phyloP scores from a whole-genome alignment of 768 basidiomycete species.

The Symmetrospora coprosmae region DNA sequence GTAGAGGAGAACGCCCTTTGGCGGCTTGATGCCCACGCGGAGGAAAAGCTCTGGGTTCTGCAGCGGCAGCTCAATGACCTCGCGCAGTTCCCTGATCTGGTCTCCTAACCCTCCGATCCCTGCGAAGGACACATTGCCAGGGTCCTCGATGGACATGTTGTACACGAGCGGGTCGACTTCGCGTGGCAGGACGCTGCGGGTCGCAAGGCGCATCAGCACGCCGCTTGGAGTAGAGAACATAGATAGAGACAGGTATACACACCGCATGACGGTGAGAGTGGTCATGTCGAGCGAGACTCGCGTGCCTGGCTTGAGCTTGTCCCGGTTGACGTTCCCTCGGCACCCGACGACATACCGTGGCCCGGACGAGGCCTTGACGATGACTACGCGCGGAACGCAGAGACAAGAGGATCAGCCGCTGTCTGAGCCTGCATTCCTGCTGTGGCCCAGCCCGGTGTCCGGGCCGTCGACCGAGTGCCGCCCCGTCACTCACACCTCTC shows the following conservation, averaged over 20 bases:
- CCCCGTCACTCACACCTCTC: slow-evolving; percentile 85
- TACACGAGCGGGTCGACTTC: slow-evolving; percentile 97
- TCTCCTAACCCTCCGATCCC: slow-evolving; percentile 92
- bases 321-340: slow-evolving; percentile 75
- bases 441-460: background rate
- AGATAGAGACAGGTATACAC: background rate
- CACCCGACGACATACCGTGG: slow-evolving; percentile 98
- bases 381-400: slow-evolving; percentile 44
- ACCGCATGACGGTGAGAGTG: slow-evolving; percentile 91
- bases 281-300: slow-evolving; percentile 99
- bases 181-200: slow-evolving; percentile 58
- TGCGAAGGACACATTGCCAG: slow-evolving; percentile 85
- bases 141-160: slow-evolving; percentile 98
- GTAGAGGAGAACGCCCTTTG: slow-evolving; percentile 83
- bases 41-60: slow-evolving; percentile 85
- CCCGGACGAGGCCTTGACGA: slow-evolving; percentile 95
- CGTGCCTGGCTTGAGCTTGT: slow-evolving; percentile 80
- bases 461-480: background rate
- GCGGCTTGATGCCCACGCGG: slow-evolving; percentile 91
- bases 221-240: background rate
- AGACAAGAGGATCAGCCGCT: background rate
- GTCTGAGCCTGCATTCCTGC: background rate
- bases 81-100: slow-evolving; percentile 89
- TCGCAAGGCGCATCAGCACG: background rate
- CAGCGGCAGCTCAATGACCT: slow-evolving; percentile 91